These are phyloP conservation scores for Cicer pinnatifidum DNA, from an alignment of 306 rosid species.

Conservation along the genomic window DNA sequence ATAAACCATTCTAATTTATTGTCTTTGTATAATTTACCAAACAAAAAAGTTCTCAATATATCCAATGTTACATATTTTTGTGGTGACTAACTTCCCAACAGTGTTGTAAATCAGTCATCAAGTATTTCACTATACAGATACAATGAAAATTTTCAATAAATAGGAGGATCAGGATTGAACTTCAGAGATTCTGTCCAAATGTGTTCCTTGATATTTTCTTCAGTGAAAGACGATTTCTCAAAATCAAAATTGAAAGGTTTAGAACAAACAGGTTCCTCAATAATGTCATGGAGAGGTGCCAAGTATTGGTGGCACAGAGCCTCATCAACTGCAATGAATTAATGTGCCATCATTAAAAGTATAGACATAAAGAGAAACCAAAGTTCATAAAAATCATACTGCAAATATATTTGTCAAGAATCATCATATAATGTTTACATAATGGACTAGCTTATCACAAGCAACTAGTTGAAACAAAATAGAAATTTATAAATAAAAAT, in stretches of 20 bases:
- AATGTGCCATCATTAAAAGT: neutral
- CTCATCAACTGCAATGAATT: conserved; percentile 67
- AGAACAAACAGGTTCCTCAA: conserved; percentile 82
- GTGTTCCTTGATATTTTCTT: conserved; percentile 90
- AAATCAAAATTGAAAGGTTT: conserved; percentile 84
- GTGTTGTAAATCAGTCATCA: conserved; percentile 38
- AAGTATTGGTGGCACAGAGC: conserved; percentile 87
- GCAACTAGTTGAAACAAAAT: conserved; percentile 1
- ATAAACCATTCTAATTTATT: too few relatives aligned
- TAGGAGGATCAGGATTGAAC: conserved; percentile 78
- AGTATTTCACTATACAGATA: conserved; percentile 46
- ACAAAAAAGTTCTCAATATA: too few relatives aligned
- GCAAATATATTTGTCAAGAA: conserved; percentile 11
- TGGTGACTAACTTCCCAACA: conserved; percentile 31
- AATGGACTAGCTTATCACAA: conserved; percentile 6
- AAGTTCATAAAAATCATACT: neutral
- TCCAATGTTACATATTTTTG: too few relatives aligned
- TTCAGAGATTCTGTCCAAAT: conserved; percentile 86
- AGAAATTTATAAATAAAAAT: neutral
- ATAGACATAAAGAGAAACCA: conserved; percentile 7
- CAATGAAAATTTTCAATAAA: conserved; percentile 53
- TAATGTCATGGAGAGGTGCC: conserved; percentile 92
- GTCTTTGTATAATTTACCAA: too few relatives aligned
- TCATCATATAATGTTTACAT: neutral
- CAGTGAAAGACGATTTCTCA: conserved; percentile 85